A percentile compares a stretch with the other conserved stretches of the same genome.
Evolutionary conservation across 352 stramenopile genomes (phyloP).

Genomic region (Phytopythium mirpurense): DNA sequence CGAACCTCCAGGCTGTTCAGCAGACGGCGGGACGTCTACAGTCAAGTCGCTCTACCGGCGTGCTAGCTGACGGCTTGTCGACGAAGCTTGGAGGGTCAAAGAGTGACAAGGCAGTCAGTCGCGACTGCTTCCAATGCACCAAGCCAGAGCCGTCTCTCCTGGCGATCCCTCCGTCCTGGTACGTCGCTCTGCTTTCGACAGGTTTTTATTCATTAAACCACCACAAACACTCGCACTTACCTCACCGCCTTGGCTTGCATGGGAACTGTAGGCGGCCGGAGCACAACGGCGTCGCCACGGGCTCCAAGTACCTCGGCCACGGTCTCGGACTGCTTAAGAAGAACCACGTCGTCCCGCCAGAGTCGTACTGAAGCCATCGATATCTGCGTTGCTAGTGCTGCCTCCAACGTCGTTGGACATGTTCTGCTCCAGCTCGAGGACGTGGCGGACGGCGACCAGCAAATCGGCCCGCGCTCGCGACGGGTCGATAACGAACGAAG

Average conservation of each 20-base stretch:
- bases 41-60: constrained; percentile 15
- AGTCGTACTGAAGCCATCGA: constrained; percentile 2
- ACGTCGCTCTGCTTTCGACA: not conserved
- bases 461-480: constrained; percentile 40
- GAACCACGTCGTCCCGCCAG: constrained; percentile 48
- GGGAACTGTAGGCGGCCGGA: not conserved
- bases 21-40: constrained; percentile 10
- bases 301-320: constrained; percentile 74
- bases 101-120: constrained; percentile 19
- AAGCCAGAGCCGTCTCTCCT: constrained; percentile 6
- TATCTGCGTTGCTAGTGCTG: too few relatives aligned
- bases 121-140: constrained; percentile 62
- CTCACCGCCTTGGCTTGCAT: not conserved
- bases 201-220: too few relatives aligned
- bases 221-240: not conserved
- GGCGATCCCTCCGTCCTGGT: not conserved
- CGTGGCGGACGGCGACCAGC: constrained; percentile 35
- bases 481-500: constrained; percentile 53
- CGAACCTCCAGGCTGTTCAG: constrained; percentile 12
- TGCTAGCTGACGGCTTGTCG: constrained; percentile 5
- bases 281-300: constrained; percentile 31
- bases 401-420: not conserved
- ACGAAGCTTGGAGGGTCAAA: not conserved
- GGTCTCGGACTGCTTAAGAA: constrained; percentile 75
- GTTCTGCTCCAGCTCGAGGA: constrained; percentile 35